Percentiles rank a stretch among this genome's conserved stretches.
Evolutionary conservation across 2,329 filamentous ascomycete genomes (phyloP).

Genomic region (Fusarium keratoplasticum): DNA sequence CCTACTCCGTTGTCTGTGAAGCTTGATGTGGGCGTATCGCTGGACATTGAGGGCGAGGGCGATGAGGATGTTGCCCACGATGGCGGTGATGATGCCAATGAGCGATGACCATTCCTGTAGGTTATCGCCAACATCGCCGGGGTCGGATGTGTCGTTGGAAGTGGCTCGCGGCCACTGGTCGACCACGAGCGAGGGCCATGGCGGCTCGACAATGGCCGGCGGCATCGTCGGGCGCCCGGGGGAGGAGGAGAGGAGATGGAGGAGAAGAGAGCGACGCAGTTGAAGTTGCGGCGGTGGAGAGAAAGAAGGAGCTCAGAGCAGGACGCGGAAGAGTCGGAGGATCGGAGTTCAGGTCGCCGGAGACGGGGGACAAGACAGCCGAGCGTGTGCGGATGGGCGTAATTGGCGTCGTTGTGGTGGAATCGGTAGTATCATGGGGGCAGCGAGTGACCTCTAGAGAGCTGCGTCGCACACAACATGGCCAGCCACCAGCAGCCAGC

Average conservation of each 20-base stretch:
- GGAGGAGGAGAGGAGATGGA: conserved; percentile 21
- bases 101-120: conserved; percentile 86
- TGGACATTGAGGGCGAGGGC: conserved; percentile 97
- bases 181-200: conserved; percentile 37
- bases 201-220: conserved; percentile 38
- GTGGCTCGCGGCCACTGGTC: conserved; percentile 28
- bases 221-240: conserved; percentile 42
- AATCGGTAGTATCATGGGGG: conserved; percentile 41
- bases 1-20: conserved; percentile 77
- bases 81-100: conserved; percentile 94
- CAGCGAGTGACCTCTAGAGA: conserved; percentile 35
- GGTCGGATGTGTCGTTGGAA: conserved; percentile 28
- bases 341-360: conserved; percentile 15
- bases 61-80: conserved; percentile 92
- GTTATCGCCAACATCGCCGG: conserved; percentile 57
- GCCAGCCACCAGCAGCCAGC: conserved; percentile 31
- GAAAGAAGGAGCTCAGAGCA: conserved; percentile 10
- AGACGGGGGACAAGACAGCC: conserved; percentile 21
- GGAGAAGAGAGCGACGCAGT: conserved; percentile 30
- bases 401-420: conserved; percentile 24
- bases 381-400: conserved; percentile 25
- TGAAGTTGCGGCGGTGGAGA: conserved; percentile 4
- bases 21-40: conserved; percentile 90
- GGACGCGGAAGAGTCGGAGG: conserved; percentile 6
- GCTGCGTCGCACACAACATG: conserved; percentile 37